These are phyloP conservation scores for Neurospora sp. DNA, from an alignment of 495 filamentous ascomycete genomes.

Conservation along the genomic window DNA sequence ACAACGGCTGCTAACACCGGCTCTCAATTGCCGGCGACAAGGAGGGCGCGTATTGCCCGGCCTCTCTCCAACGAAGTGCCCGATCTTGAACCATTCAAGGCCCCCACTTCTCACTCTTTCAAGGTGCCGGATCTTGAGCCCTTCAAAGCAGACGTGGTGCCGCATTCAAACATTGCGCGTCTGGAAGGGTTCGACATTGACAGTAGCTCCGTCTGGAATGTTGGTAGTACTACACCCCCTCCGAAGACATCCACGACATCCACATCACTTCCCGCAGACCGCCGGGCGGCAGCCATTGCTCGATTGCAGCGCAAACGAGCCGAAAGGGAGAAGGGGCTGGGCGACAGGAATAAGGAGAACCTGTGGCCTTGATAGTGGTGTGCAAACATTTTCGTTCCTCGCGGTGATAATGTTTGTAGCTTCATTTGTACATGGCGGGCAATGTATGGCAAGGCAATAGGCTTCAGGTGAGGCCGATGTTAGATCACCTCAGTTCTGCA, in stretches of 20 bases:
- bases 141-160: constrained; percentile 26
- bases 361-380: constrained; percentile 10
- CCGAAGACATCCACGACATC: constrained; percentile 22
- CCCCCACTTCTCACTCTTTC: constrained; percentile 3
- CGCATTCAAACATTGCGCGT: constrained; percentile 29
- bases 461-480: background rate
- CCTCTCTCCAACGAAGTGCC: constrained; percentile 6
- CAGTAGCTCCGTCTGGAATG: constrained; percentile 17
- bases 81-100: constrained; percentile 24
- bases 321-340: constrained; percentile 23
- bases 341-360: constrained; percentile 36
- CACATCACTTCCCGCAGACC: constrained; percentile 46
- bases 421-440: background rate
- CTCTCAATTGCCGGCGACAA: background rate
- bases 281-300: constrained; percentile 52
- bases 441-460: background rate
- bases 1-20: background rate
- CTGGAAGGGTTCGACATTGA: constrained; percentile 22
- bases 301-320: constrained; percentile 47
- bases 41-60: background rate
- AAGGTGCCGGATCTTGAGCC: constrained; percentile 10
- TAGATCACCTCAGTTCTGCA: background rate
- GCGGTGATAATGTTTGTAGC: background rate
- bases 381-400: background rate
- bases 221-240: background rate